Evolutionary conservation across 768 basidiomycete species (phyloP).

Genomic region (Lentinula edodes): DNA sequence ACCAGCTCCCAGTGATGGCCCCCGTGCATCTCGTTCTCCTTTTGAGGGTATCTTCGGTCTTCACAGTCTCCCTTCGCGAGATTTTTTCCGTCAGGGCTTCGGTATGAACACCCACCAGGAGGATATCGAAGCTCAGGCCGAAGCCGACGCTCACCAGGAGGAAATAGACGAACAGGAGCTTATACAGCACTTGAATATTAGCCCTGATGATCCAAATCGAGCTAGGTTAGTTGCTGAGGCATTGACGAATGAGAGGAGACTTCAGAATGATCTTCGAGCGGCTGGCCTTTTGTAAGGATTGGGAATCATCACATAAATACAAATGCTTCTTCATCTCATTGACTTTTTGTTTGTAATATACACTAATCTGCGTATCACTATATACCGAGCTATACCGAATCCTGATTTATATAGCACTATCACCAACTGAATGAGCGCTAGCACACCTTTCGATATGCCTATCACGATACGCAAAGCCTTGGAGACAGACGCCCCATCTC

Average conservation of each 20-base stretch:
- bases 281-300: constrained; percentile 54
- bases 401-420: too few species aligned
- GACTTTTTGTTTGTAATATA: constrained; percentile 1
- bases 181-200: constrained; percentile 29
- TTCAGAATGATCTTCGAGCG: constrained; percentile 54
- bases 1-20: constrained; percentile 14
- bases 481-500: constrained; percentile 44
- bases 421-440: not conserved
- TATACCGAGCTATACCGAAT: not conserved
- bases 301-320: not conserved
- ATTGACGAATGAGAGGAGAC: constrained; percentile 46
- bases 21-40: constrained; percentile 13
- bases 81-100: constrained; percentile 41
- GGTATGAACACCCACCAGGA: constrained; percentile 27
- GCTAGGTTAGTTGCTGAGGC: constrained; percentile 39
- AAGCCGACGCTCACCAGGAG: constrained; percentile 25
- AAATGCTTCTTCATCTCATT: not conserved
- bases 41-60: constrained; percentile 36
- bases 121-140: constrained; percentile 18
- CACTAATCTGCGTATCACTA: not conserved
- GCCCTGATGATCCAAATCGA: constrained; percentile 35
- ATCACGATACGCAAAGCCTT: constrained; percentile 52
- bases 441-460: constrained; percentile 23
- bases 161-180: constrained; percentile 15
- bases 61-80: constrained; percentile 30